Base-by-base conservation (phyloP, 2,329 filamentous ascomycete species). In the Calonectria pteridis region DNA sequence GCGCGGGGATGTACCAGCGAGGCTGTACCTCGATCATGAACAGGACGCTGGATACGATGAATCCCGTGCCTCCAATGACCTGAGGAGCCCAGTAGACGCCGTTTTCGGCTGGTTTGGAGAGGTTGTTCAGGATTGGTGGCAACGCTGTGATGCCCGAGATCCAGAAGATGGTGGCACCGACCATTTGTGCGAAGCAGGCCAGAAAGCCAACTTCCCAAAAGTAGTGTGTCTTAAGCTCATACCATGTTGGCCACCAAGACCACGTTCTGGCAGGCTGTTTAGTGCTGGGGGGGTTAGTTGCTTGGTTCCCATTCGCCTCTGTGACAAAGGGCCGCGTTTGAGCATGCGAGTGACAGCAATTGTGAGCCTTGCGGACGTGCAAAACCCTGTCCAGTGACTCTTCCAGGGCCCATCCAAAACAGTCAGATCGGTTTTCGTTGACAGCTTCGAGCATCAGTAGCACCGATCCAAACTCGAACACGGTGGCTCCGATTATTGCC, bases 321-420 rank as follows among this genome's bases (percentile, higher is more conserved):
- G 67, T 69, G 14, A 83, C 50, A 29, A 82, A 75, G 0, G 78
- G 77, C 0, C 67, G 23, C 55, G 76, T 80, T 28, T 80, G 78
- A 2, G 74, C 71, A 53, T 83, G 81, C 43, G 81, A 79, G 31
- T 83, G 82, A 13, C 43, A 75, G 73, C 82, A 83, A 10, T 62
- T 51, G 14, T 78, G 75, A 0, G 37, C 71, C 16, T 59, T 71
- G 11, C 68, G 73, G 11, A 76, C 66, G 9, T 73, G 72, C 6
- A 80, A 63, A 20, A 73, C 55, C 0, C 78, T 78, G 11, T 78
- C 76, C 1, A 80, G 13, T 5, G 64, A 67, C 16, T 79, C 77
- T 23, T 93, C 89, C 1, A 94, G 77, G 0, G 92, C 92, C 92
- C 92, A 94, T 4, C 93, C 92, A 80, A 94, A 94, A 81, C 92